Base-by-base conservation (phyloP, 306 rosid species). In the Lupinus albus region DNA sequence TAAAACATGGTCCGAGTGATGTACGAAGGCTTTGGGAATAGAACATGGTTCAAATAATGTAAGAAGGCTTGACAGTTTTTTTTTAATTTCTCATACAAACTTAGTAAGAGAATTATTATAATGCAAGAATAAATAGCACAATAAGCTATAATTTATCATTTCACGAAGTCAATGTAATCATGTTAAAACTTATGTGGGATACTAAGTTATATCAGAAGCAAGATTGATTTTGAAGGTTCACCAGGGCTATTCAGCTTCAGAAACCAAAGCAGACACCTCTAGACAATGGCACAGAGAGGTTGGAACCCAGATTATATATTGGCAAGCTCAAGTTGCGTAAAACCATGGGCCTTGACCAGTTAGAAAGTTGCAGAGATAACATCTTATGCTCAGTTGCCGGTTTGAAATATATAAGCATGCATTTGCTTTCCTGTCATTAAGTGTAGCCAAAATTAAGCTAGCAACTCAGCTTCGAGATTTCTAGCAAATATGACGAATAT, bases 351-450 rank as follows among this genome's bases (percentile, higher is more conserved):
- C 82, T 83, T 74, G 86, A 84, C 38, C 79, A 65, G 81, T 70
- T 73, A 83, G 58, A 73, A 61, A 56, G 79, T 65, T 78, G 92
- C 52, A 79, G 60, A 71, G 89, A 64, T 47, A 68, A 73, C 86
- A 83, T 78, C 82, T 82, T 84, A 83, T 57, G 80, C 84, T 79
- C 84, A 73, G 74, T 68, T 76, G 84, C 79, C 74, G 85, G 81
- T 84, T 83, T 82, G 85, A 87, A 80, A 68, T 82, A 82, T 75
- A 81, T 82, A 86, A 89, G 87, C 68, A 81, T 54, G 85, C 86
- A 89, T 80, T 88, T 89, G 84, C 73, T 86, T 79, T 51, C 95
- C 98, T 86, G 95, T 79, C 88, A 89, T 83, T 68, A 80, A 83
- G 83, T 76, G 76, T 62, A 80, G 76, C 67, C 60, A 86, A 81